Conservation (phyloP, 768 basidiomycete genomes). For the Hericium coralloides region DNA sequence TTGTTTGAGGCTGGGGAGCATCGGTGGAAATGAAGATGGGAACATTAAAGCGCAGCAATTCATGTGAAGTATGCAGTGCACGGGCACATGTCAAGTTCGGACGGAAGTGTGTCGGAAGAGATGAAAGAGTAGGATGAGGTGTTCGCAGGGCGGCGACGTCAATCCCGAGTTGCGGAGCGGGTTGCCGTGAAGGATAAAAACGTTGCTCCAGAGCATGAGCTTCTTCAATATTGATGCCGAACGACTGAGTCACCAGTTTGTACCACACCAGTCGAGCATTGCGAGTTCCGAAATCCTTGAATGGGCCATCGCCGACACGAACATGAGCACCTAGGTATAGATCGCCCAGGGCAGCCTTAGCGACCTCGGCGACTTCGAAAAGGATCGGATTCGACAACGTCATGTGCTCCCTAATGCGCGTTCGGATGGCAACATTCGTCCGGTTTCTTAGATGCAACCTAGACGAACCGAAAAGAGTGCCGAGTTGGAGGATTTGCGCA, state of each 20-base stretch:
- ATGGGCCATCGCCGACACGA: slow-evolving; percentile 61
- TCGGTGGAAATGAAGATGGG: slow-evolving; percentile 67
- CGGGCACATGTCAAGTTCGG: slow-evolving; percentile 28
- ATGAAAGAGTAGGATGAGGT: slow-evolving; percentile 21
- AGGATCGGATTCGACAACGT: slow-evolving; percentile 43
- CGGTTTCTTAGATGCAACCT: slow-evolving; percentile 44
- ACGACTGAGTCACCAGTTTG: slow-evolving; percentile 39
- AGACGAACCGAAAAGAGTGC: slow-evolving; percentile 70
- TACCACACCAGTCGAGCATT: slow-evolving; percentile 48
- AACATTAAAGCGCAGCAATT: slow-evolving; percentile 36
- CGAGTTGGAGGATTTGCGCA: slow-evolving; percentile 56
- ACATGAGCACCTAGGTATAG: slow-evolving; percentile 58
- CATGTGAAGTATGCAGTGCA: slow-evolving; percentile 24
- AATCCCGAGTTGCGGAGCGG: slow-evolving; percentile 11
- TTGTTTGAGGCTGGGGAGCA: slow-evolving; percentile 26
- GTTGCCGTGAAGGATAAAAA: not conserved
- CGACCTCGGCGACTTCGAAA: slow-evolving; percentile 30
- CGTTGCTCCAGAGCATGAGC: slow-evolving; percentile 4
- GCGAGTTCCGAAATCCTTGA: slow-evolving; percentile 30
- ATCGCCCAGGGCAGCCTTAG: slow-evolving; percentile 28
- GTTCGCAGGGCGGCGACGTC: slow-evolving; percentile 12
- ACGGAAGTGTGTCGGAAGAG: slow-evolving; percentile 13
- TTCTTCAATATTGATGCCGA: slow-evolving; percentile 17
- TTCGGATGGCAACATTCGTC: slow-evolving; percentile 33
- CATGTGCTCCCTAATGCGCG: slow-evolving; percentile 47